Conservation (phyloP, 108 stramenopile species). For the Pseudonitzschia multiseries region DNA sequence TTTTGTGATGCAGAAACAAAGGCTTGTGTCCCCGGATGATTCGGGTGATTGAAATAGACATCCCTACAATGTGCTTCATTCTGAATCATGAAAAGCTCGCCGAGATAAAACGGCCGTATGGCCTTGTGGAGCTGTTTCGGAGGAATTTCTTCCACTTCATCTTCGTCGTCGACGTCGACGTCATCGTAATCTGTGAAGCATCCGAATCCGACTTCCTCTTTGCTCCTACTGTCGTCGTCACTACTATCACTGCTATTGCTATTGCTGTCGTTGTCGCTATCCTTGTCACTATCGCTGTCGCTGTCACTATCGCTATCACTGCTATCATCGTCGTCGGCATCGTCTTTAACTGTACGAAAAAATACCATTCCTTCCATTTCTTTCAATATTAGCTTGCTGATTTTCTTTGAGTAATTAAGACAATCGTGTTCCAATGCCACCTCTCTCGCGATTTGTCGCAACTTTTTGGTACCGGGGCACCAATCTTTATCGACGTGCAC, state of each 20-base stretch:
- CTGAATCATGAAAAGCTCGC: background rate
- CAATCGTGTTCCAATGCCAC: background rate
- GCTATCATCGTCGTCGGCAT: background rate
- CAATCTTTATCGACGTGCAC: slow-evolving; percentile 1
- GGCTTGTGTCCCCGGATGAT: slow-evolving; percentile 1
- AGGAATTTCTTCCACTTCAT: slow-evolving; percentile 2
- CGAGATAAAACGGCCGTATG: background rate
- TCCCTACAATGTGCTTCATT: background rate
- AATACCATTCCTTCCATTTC: background rate
- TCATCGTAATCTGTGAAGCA: slow-evolving; percentile 1
- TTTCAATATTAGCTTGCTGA: slow-evolving; percentile 6
- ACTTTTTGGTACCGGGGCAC: background rate
- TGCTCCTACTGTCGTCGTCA: background rate
- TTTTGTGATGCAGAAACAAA: background rate
- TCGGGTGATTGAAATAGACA: slow-evolving; percentile 4
- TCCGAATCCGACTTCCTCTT: background rate
- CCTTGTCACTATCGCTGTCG: background rate
- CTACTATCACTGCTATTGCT: background rate
- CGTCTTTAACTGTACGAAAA: background rate
- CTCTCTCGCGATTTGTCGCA: background rate
- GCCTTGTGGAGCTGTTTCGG: background rate
- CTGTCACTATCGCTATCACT: background rate
- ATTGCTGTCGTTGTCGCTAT: background rate
- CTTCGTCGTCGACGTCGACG: background rate
- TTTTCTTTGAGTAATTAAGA: background rate